Percentiles rank a stretch among this genome's conserved stretches.
These are phyloP conservation scores for Thuja plicata DNA, from an alignment of 83 land plant species.

Conservation along the genomic window DNA sequence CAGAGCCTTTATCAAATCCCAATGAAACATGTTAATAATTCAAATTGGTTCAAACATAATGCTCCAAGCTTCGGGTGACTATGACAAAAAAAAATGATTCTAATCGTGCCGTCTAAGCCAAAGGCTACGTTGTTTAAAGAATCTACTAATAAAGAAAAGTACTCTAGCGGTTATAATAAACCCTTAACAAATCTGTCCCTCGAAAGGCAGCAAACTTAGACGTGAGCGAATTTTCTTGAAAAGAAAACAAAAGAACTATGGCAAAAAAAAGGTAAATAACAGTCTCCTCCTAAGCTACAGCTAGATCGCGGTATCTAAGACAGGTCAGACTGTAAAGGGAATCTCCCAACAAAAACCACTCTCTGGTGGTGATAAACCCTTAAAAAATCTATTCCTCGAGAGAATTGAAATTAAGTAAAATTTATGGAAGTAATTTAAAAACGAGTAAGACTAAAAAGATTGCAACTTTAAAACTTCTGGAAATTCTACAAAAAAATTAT, in stretches of 20 bases:
- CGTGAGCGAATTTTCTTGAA: not conserved
- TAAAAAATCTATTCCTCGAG: not conserved
- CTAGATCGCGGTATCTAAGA: slow-evolving; percentile 46
- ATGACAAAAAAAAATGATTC: slow-evolving; percentile 29
- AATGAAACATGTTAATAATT: not conserved
- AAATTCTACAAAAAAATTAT: not conserved
- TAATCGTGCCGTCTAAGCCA: slow-evolving; percentile 43
- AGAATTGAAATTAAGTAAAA: not conserved
- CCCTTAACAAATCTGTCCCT: not conserved
- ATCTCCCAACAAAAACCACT: slow-evolving; percentile 1
- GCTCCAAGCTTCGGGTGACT: not conserved
- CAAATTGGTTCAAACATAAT: not conserved
- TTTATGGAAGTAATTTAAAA: not conserved
- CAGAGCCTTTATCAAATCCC: not conserved
- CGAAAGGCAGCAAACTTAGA: not conserved
- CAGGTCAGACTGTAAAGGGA: not conserved
- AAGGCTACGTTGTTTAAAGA: not conserved
- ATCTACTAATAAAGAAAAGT: not conserved
- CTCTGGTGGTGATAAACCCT: not conserved
- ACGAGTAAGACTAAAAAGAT: not conserved
- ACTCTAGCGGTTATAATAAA: not conserved
- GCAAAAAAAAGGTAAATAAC: slow-evolving; percentile 16
- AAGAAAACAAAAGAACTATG: not conserved
- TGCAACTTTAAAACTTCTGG: not conserved
- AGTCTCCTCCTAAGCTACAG: slow-evolving; percentile 63